Conservation (phyloP, 2,329 filamentous ascomycete genomes). For the Xylariomycetidae sp. region DNA sequence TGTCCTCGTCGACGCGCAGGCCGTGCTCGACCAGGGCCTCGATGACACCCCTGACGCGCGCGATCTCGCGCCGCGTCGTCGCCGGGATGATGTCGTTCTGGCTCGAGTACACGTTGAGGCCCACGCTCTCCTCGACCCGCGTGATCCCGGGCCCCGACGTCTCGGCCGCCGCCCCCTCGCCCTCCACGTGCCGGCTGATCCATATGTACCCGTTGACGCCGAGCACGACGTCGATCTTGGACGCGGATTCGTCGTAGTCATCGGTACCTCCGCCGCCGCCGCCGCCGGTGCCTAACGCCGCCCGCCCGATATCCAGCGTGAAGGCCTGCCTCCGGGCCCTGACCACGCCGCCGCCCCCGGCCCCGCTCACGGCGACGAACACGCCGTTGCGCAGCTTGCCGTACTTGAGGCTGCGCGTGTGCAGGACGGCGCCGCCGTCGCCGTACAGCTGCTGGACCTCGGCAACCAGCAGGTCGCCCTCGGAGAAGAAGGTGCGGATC, state of each 20-base stretch:
- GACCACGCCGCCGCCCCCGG: constrained; percentile 82
- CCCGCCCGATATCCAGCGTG: constrained; percentile 56
- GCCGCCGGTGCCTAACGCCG: constrained; percentile 24
- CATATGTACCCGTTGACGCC: constrained; percentile 97
- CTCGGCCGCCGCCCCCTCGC: constrained; percentile 41
- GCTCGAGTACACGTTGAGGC: constrained; percentile 83
- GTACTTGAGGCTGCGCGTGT: constrained; percentile 88
- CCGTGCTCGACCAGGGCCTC: constrained; percentile 77
- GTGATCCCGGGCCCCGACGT: constrained; percentile 62
- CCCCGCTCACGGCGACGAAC: constrained; percentile 77
- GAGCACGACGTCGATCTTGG: constrained; percentile 77
- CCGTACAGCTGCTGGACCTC: constrained; percentile 88
- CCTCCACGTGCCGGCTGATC: constrained; percentile 79
- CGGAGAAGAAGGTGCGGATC: constrained; percentile 94
- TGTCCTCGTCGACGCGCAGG: constrained; percentile 84
- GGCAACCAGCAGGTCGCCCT: constrained; percentile 89
- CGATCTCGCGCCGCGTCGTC: constrained; percentile 81
- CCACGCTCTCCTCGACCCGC: constrained; percentile 81
- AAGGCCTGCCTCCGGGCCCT: constrained; percentile 82
- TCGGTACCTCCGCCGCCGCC: constrained; percentile 23
- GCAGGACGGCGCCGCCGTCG: constrained; percentile 81
- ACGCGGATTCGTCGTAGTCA: too few species aligned
- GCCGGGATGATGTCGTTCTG: constrained; percentile 83
- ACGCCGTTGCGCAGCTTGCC: constrained; percentile 93
- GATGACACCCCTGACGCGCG: constrained; percentile 75